Conservation (phyloP, 805 yeast genomes). For the Suhomyces sp. region DNA sequence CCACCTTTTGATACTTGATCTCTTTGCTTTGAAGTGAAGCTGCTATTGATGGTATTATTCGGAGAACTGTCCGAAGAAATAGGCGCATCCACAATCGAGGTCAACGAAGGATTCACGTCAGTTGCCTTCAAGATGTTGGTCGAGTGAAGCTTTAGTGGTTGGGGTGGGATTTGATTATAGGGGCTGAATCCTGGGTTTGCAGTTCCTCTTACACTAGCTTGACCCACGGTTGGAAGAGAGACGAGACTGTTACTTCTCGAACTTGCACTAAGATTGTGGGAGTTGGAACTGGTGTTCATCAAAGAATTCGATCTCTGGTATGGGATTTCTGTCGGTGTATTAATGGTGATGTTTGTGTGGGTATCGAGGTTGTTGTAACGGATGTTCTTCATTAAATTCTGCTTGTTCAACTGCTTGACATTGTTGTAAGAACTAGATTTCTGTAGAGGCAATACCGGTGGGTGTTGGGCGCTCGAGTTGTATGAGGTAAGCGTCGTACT, state of each 20-base stretch:
- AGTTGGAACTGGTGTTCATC: neutral
- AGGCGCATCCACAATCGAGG: constrained; percentile 3
- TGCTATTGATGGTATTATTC: neutral
- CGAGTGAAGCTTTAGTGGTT: constrained; percentile 6
- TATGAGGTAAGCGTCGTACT: constrained; percentile 5
- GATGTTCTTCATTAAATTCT: constrained; percentile 19
- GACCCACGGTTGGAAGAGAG: too few relatives aligned
- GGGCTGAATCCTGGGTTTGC: neutral
- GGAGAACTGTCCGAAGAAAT: constrained; percentile 3
- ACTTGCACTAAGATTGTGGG: constrained; percentile 1
- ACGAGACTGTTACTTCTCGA: constrained; percentile 4
- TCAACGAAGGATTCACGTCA: constrained; percentile 5
- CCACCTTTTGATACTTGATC: neutral
- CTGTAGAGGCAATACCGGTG: neutral
- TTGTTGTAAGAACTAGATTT: constrained; percentile 18
- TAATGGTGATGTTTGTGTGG: constrained; percentile 22
- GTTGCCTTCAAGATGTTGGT: constrained; percentile 6
- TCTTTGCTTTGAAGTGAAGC: neutral
- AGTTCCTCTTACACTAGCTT: constrained; percentile 1
- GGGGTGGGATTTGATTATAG: constrained; percentile 1
- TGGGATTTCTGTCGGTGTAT: constrained; percentile 1
- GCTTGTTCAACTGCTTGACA: constrained; percentile 17
- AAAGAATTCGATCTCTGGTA: constrained; percentile 2
- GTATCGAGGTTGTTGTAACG: constrained; percentile 25
- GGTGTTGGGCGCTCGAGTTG: constrained; percentile 5